These are phyloP conservation scores for Pseudonectria foliicola DNA, from an alignment of 2,329 filamentous ascomycete species.

Conservation along the genomic window DNA sequence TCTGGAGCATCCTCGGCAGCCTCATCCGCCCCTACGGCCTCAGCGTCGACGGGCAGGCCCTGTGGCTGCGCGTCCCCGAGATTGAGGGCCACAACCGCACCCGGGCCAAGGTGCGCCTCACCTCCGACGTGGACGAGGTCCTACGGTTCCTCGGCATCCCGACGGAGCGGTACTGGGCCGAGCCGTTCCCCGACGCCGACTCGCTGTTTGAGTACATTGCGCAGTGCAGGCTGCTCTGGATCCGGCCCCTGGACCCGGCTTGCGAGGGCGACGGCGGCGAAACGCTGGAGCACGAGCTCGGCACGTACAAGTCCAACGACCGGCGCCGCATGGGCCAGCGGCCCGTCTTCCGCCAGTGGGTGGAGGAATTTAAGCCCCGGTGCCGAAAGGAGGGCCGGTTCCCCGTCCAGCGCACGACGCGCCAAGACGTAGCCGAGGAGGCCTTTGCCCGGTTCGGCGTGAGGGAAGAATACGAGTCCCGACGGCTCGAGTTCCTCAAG, in stretches of 20 bases:
- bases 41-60: constrained; percentile 53
- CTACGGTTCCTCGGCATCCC: constrained; percentile 59
- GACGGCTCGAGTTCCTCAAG: constrained; percentile 34
- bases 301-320: constrained; percentile 46
- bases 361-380: constrained; percentile 54
- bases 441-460: constrained; percentile 47
- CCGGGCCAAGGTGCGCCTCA: constrained; percentile 52
- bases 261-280: constrained; percentile 19
- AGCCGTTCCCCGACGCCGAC: constrained; percentile 46
- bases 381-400: constrained; percentile 36
- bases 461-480: constrained; percentile 35
- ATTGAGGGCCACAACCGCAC: constrained; percentile 55
- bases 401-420: constrained; percentile 18
- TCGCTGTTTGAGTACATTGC: constrained; percentile 57
- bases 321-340: constrained; percentile 48
- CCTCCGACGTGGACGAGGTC: constrained; percentile 45
- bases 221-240: constrained; percentile 51
- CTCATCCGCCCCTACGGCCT: constrained; percentile 60
- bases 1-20: constrained; percentile 58
- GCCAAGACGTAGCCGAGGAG: constrained; percentile 42
- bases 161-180: constrained; percentile 36
- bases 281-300: constrained; percentile 19
- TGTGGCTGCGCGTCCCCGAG: constrained; percentile 61
- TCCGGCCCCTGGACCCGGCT: constrained; percentile 21
- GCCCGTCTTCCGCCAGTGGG: constrained; percentile 52